These are phyloP conservation scores for Globisporangium parvum DNA, from an alignment of 352 stramenopile species.

Conservation along the genomic window DNA sequence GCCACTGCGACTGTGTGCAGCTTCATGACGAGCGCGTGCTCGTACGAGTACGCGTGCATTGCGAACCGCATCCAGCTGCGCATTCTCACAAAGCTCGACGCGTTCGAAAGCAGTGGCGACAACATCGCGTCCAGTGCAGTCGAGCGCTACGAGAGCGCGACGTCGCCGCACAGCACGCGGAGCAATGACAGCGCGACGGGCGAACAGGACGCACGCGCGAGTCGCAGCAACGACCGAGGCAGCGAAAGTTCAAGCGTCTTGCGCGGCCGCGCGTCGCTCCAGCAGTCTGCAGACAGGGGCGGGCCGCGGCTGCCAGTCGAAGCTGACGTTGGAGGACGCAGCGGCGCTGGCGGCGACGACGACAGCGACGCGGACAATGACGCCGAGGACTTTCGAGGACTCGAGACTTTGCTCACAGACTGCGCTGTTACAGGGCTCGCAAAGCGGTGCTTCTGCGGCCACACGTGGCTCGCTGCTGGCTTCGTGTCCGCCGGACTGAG, in stretches of 20 bases:
- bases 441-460: constrained; percentile 27
- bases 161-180: constrained; percentile 22
- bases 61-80: constrained; percentile 55
- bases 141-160: constrained; percentile 16
- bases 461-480: constrained; percentile 47
- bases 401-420: constrained; percentile 15
- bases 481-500: constrained; percentile 27
- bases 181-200: constrained; percentile 15
- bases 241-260: neutral
- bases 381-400: too few relatives aligned
- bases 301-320: neutral
- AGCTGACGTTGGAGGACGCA: neutral
- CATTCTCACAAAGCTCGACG: constrained; percentile 28
- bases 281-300: neutral
- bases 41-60: constrained; percentile 75
- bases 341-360: neutral
- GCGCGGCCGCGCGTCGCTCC: constrained; percentile 2
- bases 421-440: constrained; percentile 31
- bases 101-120: constrained; percentile 14
- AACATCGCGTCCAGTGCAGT: neutral
- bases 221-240: constrained; percentile 1
- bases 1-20: constrained; percentile 62
- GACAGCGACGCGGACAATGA: constrained; percentile 11
- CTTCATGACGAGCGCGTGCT: constrained; percentile 54
- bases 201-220: constrained; percentile 2